Conservation (phyloP, 768 basidiomycete genomes). For the Russula griseocarnosa region DNA sequence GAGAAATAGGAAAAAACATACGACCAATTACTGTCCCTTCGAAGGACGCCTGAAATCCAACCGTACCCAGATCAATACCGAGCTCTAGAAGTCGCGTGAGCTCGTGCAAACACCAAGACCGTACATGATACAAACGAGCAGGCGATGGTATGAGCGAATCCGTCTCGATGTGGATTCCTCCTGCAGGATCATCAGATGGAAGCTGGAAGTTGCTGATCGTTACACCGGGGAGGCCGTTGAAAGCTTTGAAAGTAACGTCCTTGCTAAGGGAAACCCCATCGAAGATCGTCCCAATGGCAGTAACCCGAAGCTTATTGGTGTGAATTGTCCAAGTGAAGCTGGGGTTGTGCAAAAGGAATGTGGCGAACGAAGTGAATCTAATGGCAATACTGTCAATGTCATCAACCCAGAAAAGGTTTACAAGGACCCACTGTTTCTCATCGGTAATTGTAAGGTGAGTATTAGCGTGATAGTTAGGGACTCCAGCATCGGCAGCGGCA, state of each 20-base stretch:
- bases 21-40: constrained; percentile 55
- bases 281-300: constrained; percentile 65
- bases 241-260: constrained; percentile 60
- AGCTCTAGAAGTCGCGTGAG: constrained; percentile 44
- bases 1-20: constrained; percentile 37
- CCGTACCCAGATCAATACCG: constrained; percentile 64
- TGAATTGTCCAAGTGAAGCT: constrained; percentile 69
- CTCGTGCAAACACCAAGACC: neutral
- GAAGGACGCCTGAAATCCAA: constrained; percentile 60
- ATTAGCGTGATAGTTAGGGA: constrained; percentile 55
- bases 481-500: constrained; percentile 60
- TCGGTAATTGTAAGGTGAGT: constrained; percentile 57
- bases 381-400: neutral
- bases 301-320: constrained; percentile 56
- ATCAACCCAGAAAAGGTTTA: neutral
- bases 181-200: constrained; percentile 61
- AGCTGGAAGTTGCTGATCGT: constrained; percentile 68
- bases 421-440: constrained; percentile 40
- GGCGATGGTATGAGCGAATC: constrained; percentile 62
- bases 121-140: constrained; percentile 46
- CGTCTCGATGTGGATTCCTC: constrained; percentile 67
- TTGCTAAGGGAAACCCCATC: constrained; percentile 61
- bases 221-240: constrained; percentile 66
- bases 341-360: constrained; percentile 58
- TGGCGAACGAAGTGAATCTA: constrained; percentile 64